A percentile compares a stretch with the other conserved stretches of the same genome.
Conservation (phyloP, 2,329 filamentous ascomycete species). For the Chaetomium sp. region DNA sequence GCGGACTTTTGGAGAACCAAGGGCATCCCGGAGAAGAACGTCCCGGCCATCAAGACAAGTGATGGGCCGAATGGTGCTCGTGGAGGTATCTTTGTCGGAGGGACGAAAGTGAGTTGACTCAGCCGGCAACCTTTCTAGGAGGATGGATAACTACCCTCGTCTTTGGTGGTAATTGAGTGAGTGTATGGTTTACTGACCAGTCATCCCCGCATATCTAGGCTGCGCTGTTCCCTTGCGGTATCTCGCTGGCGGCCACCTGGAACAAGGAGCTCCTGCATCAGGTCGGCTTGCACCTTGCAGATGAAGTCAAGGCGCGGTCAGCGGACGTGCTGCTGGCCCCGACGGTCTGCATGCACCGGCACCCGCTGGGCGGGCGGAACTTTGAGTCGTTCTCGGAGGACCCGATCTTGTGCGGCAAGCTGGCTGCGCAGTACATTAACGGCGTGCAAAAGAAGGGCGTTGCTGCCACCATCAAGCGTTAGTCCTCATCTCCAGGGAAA, state of each 20-base stretch:
- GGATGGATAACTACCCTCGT: too few species aligned
- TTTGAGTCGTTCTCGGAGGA: conserved; percentile 87
- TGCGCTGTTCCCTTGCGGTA: conserved; percentile 71
- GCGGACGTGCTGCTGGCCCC: conserved; percentile 69
- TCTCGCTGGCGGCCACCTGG: conserved; percentile 74
- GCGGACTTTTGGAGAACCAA: conserved; percentile 67
- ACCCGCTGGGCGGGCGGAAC: conserved; percentile 75
- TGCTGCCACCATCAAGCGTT: conserved; percentile 72
- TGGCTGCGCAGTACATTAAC: conserved; percentile 65
- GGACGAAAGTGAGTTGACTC: conserved; percentile 45
- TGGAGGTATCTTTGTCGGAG: conserved; percentile 62
- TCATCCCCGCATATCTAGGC: conserved; percentile 39
- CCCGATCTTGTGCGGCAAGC: conserved; percentile 66
- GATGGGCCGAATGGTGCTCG: conserved; percentile 67
- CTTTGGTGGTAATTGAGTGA: too few species aligned
- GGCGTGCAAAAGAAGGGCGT: conserved; percentile 68
- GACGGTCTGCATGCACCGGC: conserved; percentile 75
- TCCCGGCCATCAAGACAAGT: conserved; percentile 59
- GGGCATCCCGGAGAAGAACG: conserved; percentile 53
- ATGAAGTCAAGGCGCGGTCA: conserved; percentile 66
- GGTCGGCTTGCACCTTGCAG: conserved; percentile 63
- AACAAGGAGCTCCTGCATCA: conserved; percentile 63
- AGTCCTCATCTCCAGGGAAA: conserved; percentile 19
- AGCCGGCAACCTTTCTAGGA: background rate
- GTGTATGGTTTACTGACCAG: too few species aligned